Conservation (phyloP, 345 rosid species). For the Gossypium thurberi region DNA sequence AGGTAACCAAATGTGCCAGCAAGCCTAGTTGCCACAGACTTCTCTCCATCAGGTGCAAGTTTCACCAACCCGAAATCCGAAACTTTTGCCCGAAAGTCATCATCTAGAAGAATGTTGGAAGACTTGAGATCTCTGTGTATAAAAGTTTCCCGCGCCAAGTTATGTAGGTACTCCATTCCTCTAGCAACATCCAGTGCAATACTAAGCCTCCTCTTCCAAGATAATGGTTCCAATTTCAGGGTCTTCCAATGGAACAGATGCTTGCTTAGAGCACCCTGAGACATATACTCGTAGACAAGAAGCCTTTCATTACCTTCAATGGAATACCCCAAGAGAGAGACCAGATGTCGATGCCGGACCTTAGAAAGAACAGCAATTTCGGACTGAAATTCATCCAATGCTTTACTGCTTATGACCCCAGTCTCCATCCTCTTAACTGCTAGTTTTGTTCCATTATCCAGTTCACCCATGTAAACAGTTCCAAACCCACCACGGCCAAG, state of each 20-base stretch:
- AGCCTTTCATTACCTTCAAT: constrained; percentile 59
- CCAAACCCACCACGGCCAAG: constrained; percentile 83
- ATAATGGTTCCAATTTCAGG: constrained; percentile 53
- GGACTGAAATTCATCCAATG: constrained; percentile 58
- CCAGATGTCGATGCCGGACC: constrained; percentile 71
- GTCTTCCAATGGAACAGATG: constrained; percentile 75
- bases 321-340: constrained; percentile 64
- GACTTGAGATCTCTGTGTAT: constrained; percentile 80
- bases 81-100: constrained; percentile 62
- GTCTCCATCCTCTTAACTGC: constrained; percentile 82
- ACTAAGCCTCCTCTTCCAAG: constrained; percentile 59
- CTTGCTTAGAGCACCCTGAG: constrained; percentile 72
- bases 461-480: constrained; percentile 64
- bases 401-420: constrained; percentile 54
- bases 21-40: constrained; percentile 59
- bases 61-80: constrained; percentile 75
- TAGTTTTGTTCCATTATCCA: constrained; percentile 61
- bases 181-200: constrained; percentile 76
- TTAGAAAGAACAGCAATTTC: constrained; percentile 82
- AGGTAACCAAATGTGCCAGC: constrained; percentile 81
- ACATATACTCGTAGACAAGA: constrained; percentile 77
- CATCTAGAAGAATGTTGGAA: constrained; percentile 68
- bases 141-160: constrained; percentile 59
- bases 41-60: constrained; percentile 70
- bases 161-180: constrained; percentile 75